Evolutionary conservation across 2,329 filamentous ascomycete genomes (phyloP).

Genomic region (Hymenoscyphus infarciens): DNA sequence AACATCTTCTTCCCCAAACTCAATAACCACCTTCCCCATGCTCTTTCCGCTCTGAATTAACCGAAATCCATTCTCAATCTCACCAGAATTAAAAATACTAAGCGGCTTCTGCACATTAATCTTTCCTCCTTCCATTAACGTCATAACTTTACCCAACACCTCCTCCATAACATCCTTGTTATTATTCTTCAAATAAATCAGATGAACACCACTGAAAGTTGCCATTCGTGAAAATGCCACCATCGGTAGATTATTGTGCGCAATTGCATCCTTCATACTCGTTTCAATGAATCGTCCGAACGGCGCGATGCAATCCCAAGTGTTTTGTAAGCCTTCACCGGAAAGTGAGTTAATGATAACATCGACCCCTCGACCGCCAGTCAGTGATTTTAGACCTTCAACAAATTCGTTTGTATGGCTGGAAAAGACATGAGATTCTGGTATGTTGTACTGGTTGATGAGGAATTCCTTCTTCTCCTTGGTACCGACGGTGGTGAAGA

Average conservation of each 20-base stretch:
- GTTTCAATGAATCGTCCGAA: constrained; percentile 40
- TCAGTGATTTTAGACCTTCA: constrained; percentile 30
- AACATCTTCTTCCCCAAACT: neutral
- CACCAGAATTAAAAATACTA: constrained; percentile 9
- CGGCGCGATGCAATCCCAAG: constrained; percentile 41
- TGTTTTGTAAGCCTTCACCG: constrained; percentile 37
- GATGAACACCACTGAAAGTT: constrained; percentile 40
- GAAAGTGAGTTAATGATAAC: constrained; percentile 31
- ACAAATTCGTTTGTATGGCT: constrained; percentile 37
- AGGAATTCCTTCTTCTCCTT: constrained; percentile 33
- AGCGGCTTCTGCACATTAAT: constrained; percentile 4
- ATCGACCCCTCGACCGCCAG: constrained; percentile 30
- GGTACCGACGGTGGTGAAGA: constrained; percentile 34
- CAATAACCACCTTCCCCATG: constrained; percentile 19
- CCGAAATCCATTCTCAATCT: constrained; percentile 18
- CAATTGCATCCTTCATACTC: constrained; percentile 28
- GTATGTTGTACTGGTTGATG: constrained; percentile 34
- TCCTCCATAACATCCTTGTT: neutral
- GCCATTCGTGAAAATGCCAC: constrained; percentile 38
- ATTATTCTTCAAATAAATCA: constrained; percentile 3
- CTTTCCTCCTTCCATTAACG: neutral
- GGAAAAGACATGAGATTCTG: constrained; percentile 39
- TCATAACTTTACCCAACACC: constrained; percentile 25
- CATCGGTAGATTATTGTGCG: constrained; percentile 33
- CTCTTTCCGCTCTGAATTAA: constrained; percentile 20